A percentile compares a stretch with the other conserved stretches of the same genome.
These are phyloP conservation scores for Achlya hypogyna DNA, from an alignment of 352 stramenopile genomes.

Conservation along the genomic window DNA sequence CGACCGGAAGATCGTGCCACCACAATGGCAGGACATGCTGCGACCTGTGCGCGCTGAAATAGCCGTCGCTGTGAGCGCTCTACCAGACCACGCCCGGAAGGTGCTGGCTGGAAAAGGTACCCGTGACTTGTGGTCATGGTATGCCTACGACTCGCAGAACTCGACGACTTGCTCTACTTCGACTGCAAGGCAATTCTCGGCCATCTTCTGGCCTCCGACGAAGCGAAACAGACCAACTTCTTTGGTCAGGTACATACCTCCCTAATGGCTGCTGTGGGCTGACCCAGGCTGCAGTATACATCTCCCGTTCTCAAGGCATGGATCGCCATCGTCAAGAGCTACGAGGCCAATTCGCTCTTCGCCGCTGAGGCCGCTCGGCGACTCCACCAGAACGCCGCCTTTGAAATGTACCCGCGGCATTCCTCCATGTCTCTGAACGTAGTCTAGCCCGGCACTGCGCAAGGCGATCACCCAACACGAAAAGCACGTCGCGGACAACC, in stretches of 20 bases:
- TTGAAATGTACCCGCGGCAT: conserved; percentile 45
- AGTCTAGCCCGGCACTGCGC: conserved; percentile 56
- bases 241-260: conserved; percentile 44
- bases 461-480: conserved; percentile 73
- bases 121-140: conserved; percentile 26
- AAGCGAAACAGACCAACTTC: conserved; percentile 57
- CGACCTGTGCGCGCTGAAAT: conserved; percentile 52
- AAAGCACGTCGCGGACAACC: conserved; percentile 72
- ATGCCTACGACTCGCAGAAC: conserved; percentile 33
- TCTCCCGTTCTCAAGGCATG: conserved; percentile 65
- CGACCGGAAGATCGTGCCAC: conserved; percentile 56
- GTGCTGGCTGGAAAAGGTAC: conserved; percentile 22
- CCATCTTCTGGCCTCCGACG: conserved; percentile 49
- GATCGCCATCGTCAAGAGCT: conserved; percentile 50
- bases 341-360: conserved; percentile 77
- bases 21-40: conserved; percentile 63
- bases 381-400: conserved; percentile 63
- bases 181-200: conserved; percentile 63
- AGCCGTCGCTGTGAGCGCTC: conserved; percentile 36
- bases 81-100: conserved; percentile 38
- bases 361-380: conserved; percentile 59
- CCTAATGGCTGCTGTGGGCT: background rate
- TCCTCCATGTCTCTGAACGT: background rate
- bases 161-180: conserved; percentile 65
- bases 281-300: conserved; percentile 38